These are phyloP conservation scores for Candida orba DNA, from an alignment of 805 yeast species.

Conservation along the genomic window DNA sequence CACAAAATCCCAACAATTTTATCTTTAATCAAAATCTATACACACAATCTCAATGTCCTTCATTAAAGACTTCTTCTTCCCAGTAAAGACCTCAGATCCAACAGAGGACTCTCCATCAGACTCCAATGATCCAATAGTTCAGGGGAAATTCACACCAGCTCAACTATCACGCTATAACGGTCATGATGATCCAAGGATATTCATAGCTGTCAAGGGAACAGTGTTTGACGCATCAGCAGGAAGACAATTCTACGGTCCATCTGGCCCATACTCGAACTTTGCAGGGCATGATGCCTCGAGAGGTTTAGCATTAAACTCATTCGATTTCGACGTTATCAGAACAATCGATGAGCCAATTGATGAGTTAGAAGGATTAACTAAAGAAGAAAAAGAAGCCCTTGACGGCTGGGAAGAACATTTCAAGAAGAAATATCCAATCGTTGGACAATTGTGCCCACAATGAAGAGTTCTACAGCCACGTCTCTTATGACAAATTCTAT, in stretches of 20 bases:
- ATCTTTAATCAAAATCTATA: too few species aligned
- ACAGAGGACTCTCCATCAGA: constrained; percentile 9
- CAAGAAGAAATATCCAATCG: constrained; percentile 68
- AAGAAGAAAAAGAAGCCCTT: constrained; percentile 57
- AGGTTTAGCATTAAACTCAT: constrained; percentile 84
- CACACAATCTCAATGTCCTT: constrained; percentile 18
- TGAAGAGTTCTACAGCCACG: neutral
- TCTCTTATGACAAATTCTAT: too few species aligned
- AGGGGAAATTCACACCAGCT: constrained; percentile 60
- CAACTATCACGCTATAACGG: constrained; percentile 77
- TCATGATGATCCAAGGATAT: constrained; percentile 68
- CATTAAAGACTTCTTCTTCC: constrained; percentile 22
- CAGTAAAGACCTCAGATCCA: constrained; percentile 21
- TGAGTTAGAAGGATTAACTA: constrained; percentile 49
- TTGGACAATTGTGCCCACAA: constrained; percentile 56
- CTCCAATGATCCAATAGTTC: constrained; percentile 31
- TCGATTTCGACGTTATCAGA: constrained; percentile 60
- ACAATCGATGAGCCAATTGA: constrained; percentile 77
- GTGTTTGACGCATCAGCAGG: constrained; percentile 82
- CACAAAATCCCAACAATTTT: too few species aligned
- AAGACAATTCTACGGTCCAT: constrained; percentile 86
- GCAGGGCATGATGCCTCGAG: constrained; percentile 96
- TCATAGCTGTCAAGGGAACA: constrained; percentile 76
- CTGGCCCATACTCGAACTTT: constrained; percentile 89
- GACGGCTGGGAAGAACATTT: constrained; percentile 85